Evolutionary conservation across 352 stramenopile species (phyloP), one percentile per base, ranked within the genome.

Genomic region (Globisporangium nodosum): DNA sequence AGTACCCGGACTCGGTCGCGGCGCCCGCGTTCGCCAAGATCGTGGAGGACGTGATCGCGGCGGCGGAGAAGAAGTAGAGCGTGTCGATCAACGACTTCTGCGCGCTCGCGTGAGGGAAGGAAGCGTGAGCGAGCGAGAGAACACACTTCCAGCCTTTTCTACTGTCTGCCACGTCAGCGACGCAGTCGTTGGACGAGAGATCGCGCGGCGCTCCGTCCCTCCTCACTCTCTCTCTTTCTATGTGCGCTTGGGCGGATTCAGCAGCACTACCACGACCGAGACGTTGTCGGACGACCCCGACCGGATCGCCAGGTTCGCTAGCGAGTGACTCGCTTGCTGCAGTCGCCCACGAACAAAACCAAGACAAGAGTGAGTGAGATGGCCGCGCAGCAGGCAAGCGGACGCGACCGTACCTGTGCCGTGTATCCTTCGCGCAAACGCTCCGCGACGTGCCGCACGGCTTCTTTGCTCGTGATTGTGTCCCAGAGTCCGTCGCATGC

Each of bases 401-500:
- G 21, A 11, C n/a, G 50, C 60, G 49, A 11, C 3, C 33, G 12
- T 70, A 87, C 78, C 69, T 83, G 78, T 9, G 79, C 81, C 12
- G 80, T 84, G 54, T 81, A 87, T 7, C 82, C 78, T 72, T 90
- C 76, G 13, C 66, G 69, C 57, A 96, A 37, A 49, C 83, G 81
- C 47, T 87, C 78, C 11, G 71, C 70, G 9, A 96, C 84, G 55
- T 92, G 83, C 52, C 85, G 81, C 7, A 96, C 87, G 5, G 94
- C 91, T 49, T 97, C 89, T 63, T 97, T 91, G 71, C 88, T 97
- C 49, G 74, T 96, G 60, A 97, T 94, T 13, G 87, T 95, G 64
- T 97, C 91, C 88, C 90, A 97, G 30, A 97, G 71, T 1, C 91
- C 91, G 63, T 97, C 91, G 63, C 91, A 97, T 3, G 90, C 91